These are phyloP conservation scores for Yamadazyma mexicana DNA, from an alignment of 1,139 yeast species.

Conservation along the genomic window DNA sequence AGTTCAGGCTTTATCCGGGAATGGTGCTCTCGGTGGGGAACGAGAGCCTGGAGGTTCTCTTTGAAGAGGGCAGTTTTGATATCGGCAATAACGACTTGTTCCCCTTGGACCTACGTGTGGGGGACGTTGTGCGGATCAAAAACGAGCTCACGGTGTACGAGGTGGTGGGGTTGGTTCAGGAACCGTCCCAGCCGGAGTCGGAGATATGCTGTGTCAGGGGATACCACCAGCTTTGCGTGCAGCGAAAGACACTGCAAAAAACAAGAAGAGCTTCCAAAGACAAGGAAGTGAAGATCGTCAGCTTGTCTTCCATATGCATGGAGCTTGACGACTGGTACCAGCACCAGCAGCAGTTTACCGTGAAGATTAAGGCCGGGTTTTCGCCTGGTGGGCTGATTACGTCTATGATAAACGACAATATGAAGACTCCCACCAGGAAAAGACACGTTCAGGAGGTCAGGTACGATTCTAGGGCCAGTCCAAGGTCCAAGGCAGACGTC, in stretches of 20 bases:
- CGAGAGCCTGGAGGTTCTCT: slow-evolving; percentile 31
- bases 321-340: slow-evolving; percentile 42
- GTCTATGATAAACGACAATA: slow-evolving; percentile 10
- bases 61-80: slow-evolving; percentile 31
- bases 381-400: slow-evolving; percentile 8
- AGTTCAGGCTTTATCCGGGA: slow-evolving; percentile 40
- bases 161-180: slow-evolving; percentile 45
- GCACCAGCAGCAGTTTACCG: slow-evolving; percentile 33
- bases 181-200: slow-evolving; percentile 14
- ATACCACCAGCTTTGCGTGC: slow-evolving; percentile 46
- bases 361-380: slow-evolving; percentile 3
- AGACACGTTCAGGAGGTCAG: slow-evolving; percentile 15
- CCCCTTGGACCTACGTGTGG: slow-evolving; percentile 37
- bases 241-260: slow-evolving; percentile 11
- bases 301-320: slow-evolving; percentile 28
- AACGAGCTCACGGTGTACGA: slow-evolving; percentile 18
- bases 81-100: slow-evolving; percentile 31
- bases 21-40: slow-evolving; percentile 20
- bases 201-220: slow-evolving; percentile 58
- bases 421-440: slow-evolving; percentile 15
- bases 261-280: slow-evolving; percentile 5
- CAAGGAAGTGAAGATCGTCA: slow-evolving; percentile 14
- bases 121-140: slow-evolving; percentile 28
- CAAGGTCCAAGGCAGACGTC: slow-evolving; percentile 1
- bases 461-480: slow-evolving; percentile 9